Evolutionary conservation across 2,329 filamentous ascomycete species (phyloP).

Genomic region (Ophiostoma sp.): DNA sequence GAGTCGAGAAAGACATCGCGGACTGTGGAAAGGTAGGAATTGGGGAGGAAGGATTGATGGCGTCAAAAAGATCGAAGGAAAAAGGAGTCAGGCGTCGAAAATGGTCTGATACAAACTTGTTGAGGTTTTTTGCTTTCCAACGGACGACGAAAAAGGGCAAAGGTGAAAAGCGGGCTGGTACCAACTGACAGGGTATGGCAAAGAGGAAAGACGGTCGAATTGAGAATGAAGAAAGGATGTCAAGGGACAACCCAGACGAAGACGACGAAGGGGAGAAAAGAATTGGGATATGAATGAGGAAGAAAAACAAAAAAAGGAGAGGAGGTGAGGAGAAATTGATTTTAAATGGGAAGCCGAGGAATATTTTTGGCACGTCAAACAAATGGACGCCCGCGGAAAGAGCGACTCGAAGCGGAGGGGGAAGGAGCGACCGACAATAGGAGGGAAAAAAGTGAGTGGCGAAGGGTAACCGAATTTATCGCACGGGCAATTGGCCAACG

Average conservation of each 20-base stretch:
- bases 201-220: not conserved
- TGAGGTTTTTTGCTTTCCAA: not conserved
- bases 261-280: not conserved
- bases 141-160: not conserved
- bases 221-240: not conserved
- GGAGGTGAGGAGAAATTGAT: not conserved
- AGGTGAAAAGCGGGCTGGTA: not conserved
- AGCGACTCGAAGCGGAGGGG: not conserved
- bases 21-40: not conserved
- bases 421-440: conserved; percentile 5
- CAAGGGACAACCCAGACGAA: not conserved
- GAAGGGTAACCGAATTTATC: conserved; percentile 3
- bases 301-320: not conserved
- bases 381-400: not conserved
- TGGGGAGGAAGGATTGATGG: not conserved
- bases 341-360: not conserved
- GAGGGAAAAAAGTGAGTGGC: conserved; percentile 11
- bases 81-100: not conserved
- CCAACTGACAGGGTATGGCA: not conserved
- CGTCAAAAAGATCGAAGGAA: not conserved
- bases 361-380: not conserved
- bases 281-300: not conserved
- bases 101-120: not conserved
- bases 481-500: conserved; percentile 25
- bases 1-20: conserved; percentile 66